Evolutionary conservation across 225 moss, liverwort and hornwort species (phyloP).

Genomic region (Sphagnum tenellum): DNA sequence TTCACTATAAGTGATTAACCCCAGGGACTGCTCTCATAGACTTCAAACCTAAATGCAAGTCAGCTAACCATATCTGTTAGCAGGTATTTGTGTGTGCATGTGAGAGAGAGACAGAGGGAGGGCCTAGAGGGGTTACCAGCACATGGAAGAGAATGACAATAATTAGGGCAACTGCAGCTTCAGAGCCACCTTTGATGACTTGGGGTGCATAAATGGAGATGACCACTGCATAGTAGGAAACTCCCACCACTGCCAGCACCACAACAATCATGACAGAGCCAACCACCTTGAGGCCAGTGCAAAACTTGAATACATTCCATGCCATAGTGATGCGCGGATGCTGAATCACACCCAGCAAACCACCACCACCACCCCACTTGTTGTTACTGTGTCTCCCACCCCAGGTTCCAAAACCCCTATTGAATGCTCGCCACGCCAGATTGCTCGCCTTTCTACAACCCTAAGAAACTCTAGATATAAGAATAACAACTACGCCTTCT

Average conservation of each 20-base stretch:
- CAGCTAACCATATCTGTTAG: too few species aligned
- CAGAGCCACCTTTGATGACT: slow-evolving; percentile 54
- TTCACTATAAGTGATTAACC: too few species aligned
- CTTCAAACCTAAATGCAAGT: too few species aligned
- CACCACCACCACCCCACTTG: slow-evolving; percentile 1
- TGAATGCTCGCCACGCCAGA: slow-evolving; percentile 55
- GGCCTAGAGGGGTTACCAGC: slow-evolving; percentile 24
- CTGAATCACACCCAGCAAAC: slow-evolving; percentile 14
- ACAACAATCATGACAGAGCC: slow-evolving; percentile 94
- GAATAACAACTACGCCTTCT: too few species aligned
- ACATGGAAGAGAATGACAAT: slow-evolving; percentile 67
- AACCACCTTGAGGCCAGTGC: slow-evolving; percentile 88
- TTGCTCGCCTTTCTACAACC: slow-evolving; percentile 9
- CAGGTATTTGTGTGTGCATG: too few species aligned
- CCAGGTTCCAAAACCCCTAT: slow-evolving; percentile 31
- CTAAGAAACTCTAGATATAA: too few species aligned
- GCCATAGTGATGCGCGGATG: slow-evolving; percentile 63
- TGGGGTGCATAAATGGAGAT: slow-evolving; percentile 84
- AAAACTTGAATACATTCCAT: slow-evolving; percentile 94
- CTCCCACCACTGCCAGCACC: slow-evolving; percentile 80
- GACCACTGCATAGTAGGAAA: slow-evolving; percentile 92
- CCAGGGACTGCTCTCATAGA: too few species aligned
- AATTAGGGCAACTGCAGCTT: slow-evolving; percentile 45
- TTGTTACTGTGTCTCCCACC: slow-evolving; percentile 27
- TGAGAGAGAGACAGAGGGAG: neutral